A percentile compares a stretch with the other conserved stretches of the same genome.
phyloP scores from a whole-genome alignment of 495 filamentous ascomycete species.

The Apiosordaria backusii region DNA sequence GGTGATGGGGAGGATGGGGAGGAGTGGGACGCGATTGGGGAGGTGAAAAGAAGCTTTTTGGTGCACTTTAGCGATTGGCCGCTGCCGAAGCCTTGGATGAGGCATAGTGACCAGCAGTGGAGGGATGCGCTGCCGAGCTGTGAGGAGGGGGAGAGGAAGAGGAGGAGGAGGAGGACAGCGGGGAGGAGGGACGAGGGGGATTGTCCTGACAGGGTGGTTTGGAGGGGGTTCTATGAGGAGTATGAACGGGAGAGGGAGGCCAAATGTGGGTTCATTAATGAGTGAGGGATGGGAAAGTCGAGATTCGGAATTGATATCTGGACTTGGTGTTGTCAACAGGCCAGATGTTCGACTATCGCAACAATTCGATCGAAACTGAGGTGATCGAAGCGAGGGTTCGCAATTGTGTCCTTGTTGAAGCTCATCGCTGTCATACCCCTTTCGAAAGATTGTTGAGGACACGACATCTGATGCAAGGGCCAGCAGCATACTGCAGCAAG shows the following conservation, averaged over 20 bases:
- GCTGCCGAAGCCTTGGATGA: conserved; percentile 2
- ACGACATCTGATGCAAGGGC: neutral
- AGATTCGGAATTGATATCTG: neutral
- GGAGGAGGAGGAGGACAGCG: neutral
- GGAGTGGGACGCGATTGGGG: conserved; percentile 1
- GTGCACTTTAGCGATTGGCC: conserved; percentile 11
- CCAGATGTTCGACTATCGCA: neutral
- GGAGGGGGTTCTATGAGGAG: conserved; percentile 4
- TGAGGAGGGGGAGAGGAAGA: neutral
- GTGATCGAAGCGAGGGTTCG: neutral
- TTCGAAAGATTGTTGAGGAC: too few relatives aligned
- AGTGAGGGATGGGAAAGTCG: neutral
- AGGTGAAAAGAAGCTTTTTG: neutral
- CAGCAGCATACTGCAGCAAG: neutral
- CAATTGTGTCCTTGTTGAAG: neutral
- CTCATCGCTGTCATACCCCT: too few relatives aligned
- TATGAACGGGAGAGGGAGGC: neutral
- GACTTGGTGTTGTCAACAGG: neutral
- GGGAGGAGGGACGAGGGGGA: neutral
- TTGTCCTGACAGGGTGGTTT: conserved; percentile 1
- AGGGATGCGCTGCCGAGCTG: conserved; percentile 6
- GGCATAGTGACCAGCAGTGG: neutral
- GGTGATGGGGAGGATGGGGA: conserved; percentile 7
- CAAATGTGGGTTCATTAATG: neutral
- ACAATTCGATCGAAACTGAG: neutral